Percentiles rank a stretch among this genome's conserved stretches.
Conservation (phyloP, 306 rosid species). For the Medicago ruthenica region DNA sequence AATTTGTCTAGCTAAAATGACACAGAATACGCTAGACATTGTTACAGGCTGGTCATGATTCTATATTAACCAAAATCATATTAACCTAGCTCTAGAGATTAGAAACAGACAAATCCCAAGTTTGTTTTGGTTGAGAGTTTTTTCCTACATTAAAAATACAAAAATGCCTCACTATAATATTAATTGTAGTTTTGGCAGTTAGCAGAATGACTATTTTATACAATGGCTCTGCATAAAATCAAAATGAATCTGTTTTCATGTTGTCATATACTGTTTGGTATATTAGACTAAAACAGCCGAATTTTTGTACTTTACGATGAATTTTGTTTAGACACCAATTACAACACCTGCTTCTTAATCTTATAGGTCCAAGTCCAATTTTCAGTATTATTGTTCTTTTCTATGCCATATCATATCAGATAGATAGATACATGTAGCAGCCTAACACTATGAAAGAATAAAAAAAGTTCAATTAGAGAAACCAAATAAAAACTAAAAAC, state of each 20-base stretch:
- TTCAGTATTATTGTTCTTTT: slow-evolving; percentile 12
- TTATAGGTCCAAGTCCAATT: slow-evolving; percentile 27
- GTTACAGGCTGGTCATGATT: slow-evolving; percentile 41
- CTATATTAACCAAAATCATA: slow-evolving; percentile 25
- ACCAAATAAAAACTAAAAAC: neutral
- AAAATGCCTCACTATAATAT: neutral
- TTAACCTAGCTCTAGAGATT: slow-evolving; percentile 26
- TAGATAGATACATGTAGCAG: neutral
- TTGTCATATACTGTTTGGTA: slow-evolving; percentile 7
- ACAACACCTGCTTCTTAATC: slow-evolving; percentile 20
- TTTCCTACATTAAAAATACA: slow-evolving; percentile 25
- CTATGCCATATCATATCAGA: slow-evolving; percentile 5
- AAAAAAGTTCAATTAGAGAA: neutral
- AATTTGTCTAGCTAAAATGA: slow-evolving; percentile 12
- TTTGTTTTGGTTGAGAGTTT: slow-evolving; percentile 8
- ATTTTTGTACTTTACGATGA: slow-evolving; percentile 23
- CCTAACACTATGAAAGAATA: neutral
- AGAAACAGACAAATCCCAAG: slow-evolving; percentile 27
- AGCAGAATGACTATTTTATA: slow-evolving; percentile 12
- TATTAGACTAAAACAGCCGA: slow-evolving; percentile 6
- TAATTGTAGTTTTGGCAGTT: slow-evolving; percentile 28
- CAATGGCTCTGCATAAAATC: slow-evolving; percentile 16
- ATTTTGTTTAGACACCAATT: slow-evolving; percentile 10
- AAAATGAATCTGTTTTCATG: slow-evolving; percentile 30
- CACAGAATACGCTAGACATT: slow-evolving; percentile 1